Evolutionary conservation across 495 filamentous ascomycete species (phyloP), one percentile per base, ranked within the genome.

Genomic region (Evansstolkia leycettana): DNA sequence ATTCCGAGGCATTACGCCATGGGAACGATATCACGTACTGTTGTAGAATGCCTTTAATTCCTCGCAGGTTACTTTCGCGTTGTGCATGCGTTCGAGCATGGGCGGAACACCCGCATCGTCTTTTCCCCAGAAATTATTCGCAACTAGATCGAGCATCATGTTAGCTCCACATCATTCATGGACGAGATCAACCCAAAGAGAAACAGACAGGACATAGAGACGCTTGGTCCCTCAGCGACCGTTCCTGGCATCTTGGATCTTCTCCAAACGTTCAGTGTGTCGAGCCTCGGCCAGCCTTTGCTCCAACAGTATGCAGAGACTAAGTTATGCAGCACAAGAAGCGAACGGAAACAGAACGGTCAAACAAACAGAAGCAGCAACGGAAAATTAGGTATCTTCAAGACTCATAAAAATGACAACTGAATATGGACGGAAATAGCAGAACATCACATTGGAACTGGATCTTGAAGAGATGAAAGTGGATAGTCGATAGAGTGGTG

Each of bases 101-200:
- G 92, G 92, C 29, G 70, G 69, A 45, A 96, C 83, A 45, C 92
- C 92, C 27, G 92, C 92, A 67, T 99, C 92, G 56, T 99, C 87
- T 68, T 89, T 95, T 41, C 92, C 92, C 92, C 92, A 99, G 62
- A 99, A 99, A 55, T 99, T 96, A 64, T 96, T 96, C 49, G 92
- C 87, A 60, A 96, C 86, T 94, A 45, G 15, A 32, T n/a, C 18
- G 15, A 19, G 17, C 25, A 23, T 6, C 6, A 19, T 16, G 44
- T 59, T 40, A 56, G 45, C 17, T 17, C 7, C 3, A 28, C 19
- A 17, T 30, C 16, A 8, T n/a, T 15, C 9, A 14, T 16, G 10
- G 14, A 25, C 4, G 3, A n/a, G 17, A 32, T 19, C 31, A 7
- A 33, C 3, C 14, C 5, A 33, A 33, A 19, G 14, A 16, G 18